Evolutionary conservation across 108 stramenopile genomes (phyloP), one percentile per base, ranked within the genome.

Genomic region (Pseudonitzschia multiseries): DNA sequence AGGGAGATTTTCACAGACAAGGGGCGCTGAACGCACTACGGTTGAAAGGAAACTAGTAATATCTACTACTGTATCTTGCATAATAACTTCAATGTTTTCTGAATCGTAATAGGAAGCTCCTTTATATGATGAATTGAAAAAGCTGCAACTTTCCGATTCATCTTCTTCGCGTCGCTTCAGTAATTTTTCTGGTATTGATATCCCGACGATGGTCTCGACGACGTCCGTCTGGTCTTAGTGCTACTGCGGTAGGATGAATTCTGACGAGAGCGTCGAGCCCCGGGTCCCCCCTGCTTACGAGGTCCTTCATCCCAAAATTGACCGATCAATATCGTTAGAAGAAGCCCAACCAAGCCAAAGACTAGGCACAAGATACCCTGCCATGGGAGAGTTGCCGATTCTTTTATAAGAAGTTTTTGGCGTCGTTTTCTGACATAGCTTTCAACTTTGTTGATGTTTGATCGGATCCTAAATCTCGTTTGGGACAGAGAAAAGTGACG

Each of bases 291-390:
- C 70, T 83, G 48, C 71, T 46, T 78, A 0, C 62, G 42, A 40
- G 67, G 68, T 21, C 66, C 64, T 52, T 93, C 92, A 50, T 90
- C 89, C 79, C 80, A 88, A 67, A 93, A 89, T 54, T 88, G 85
- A n/a, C 89, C 92, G 68, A 90, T 48, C 13, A 93, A 57, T 14
- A 90, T 41, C 42, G 87, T 84, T 22, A 93, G 60, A 59, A 90
- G 51, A 24, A 81, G 46, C 21, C 86, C 87, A 33, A 90, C 81
- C 17, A 90, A 73, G 31, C 92, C 92, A 50, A 90, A 67, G 28
- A 93, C 86, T 15, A 93, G 51, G 17, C 78, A 65, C 43, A 89
- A 69, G 17, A 93, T 80, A 5, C 86, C 92, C 69, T 89, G 84
- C 86, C 84, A 84, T 43, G 84, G 62, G 13, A 90, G 74, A 26